Conservation (phyloP, 179 eudicot species). For the Spinacia oleracea region DNA sequence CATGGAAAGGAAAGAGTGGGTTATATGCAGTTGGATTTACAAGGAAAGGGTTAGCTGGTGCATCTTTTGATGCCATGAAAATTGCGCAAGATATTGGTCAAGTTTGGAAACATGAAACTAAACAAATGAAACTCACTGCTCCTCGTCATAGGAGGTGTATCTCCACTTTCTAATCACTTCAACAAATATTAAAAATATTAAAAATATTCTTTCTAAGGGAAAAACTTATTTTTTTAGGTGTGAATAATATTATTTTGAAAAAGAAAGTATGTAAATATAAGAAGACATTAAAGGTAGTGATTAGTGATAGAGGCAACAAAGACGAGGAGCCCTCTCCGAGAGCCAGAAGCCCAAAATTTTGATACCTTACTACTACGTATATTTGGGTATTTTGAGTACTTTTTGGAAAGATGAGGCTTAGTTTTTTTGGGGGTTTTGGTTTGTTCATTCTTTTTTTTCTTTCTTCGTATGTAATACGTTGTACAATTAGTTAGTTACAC, state of each 20-base stretch:
- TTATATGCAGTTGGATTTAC: slow-evolving; percentile 90
- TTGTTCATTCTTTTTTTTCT: neutral
- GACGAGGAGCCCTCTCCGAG: slow-evolving; percentile 61
- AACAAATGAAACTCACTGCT: slow-evolving; percentile 57
- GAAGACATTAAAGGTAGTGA: neutral
- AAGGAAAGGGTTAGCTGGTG: slow-evolving; percentile 86
- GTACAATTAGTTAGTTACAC: slow-evolving; percentile 13
- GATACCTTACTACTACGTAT: slow-evolving; percentile 22
- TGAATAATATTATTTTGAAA: neutral
- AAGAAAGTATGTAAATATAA: slow-evolving; percentile 9
- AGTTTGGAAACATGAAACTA: slow-evolving; percentile 62
- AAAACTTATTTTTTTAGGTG: neutral
- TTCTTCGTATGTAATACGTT: slow-evolving; percentile 10
- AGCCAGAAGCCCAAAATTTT: slow-evolving; percentile 55
- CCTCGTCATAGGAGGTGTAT: slow-evolving; percentile 77
- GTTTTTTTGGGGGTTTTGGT: neutral
- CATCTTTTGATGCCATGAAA: slow-evolving; percentile 67
- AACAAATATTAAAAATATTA: neutral
- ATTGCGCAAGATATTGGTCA: slow-evolving; percentile 70
- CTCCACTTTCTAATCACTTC: slow-evolving; percentile 61
- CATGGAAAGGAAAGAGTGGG: slow-evolving; percentile 88
- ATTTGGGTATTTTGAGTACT: slow-evolving; percentile 35
- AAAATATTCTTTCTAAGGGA: neutral
- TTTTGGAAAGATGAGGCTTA: slow-evolving; percentile 64
- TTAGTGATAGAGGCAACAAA: slow-evolving; percentile 24